Conservation (phyloP, 1,284 basidiomycete species). For the Kalmanozyma brasiliensis region DNA sequence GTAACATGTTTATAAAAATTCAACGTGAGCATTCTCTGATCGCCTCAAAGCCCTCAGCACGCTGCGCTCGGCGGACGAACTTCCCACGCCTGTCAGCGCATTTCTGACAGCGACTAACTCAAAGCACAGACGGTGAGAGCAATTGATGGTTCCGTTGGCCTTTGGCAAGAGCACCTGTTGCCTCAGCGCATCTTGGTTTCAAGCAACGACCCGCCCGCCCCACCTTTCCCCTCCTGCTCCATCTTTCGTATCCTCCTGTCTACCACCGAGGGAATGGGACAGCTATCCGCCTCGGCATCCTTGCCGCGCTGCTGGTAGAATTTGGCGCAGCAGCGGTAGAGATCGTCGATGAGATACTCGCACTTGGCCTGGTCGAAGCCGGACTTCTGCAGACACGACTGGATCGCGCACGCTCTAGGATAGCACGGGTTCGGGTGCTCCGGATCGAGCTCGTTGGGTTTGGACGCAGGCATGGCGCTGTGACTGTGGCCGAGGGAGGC, state of each 20-base stretch:
- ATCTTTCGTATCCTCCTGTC: constrained; percentile 45
- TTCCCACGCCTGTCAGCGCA: too few relatives aligned
- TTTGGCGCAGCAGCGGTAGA: constrained; percentile 62
- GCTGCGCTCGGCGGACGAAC: too few relatives aligned
- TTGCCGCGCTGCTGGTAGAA: constrained; percentile 57
- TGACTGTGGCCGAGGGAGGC: background rate
- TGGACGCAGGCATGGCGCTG: constrained; percentile 10
- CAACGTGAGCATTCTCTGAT: too few relatives aligned
- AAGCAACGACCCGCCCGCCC: constrained; percentile 36
- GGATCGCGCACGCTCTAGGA: constrained; percentile 61
- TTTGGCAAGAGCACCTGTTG: too few relatives aligned
- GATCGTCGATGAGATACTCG: constrained; percentile 55
- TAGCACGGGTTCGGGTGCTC: constrained; percentile 59
- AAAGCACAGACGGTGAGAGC: too few relatives aligned
- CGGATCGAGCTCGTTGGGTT: constrained; percentile 32
- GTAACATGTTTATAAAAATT: too few relatives aligned
- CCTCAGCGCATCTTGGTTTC: constrained; percentile 26
- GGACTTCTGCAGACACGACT: constrained; percentile 59
- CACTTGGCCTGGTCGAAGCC: constrained; percentile 62
- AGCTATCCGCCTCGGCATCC: constrained; percentile 55
- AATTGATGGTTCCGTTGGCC: too few relatives aligned
- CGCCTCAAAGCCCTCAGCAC: too few relatives aligned
- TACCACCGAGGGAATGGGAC: constrained; percentile 58
- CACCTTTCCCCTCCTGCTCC: constrained; percentile 48
- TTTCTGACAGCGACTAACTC: too few relatives aligned